Base-by-base conservation (phyloP, 495 filamentous ascomycete species). In the Podospora pseudoanserina region DNA sequence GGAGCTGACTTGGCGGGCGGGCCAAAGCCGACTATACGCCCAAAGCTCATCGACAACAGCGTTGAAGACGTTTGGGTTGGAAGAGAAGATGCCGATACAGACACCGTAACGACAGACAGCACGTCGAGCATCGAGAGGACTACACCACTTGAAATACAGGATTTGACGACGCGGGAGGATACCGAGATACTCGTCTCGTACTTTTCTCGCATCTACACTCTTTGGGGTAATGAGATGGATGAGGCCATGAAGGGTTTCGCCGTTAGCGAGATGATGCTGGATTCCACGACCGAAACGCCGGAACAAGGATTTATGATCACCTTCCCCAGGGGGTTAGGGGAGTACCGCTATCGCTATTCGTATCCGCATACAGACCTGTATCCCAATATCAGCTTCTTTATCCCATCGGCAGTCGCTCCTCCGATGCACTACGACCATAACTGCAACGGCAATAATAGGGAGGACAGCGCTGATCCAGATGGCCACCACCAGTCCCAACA, bases 191-290 rank as follows among this genome's bases (percentile, higher is more conserved):
- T 67, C 28, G 67, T 75, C 67, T 70, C 73, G 9, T 70, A 74
- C 61, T 75, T 75, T 18, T 66, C 70, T 0, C 67, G 70, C 15
- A 64, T 74, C 20, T 75, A 75, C 67, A 68, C 72, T 1, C 32
- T 70, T 18, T 70, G 68, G 7, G 73, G 73, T 4, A 70, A 65
- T 63, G 72, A 75, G 64, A 70, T 75, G 39, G 73, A 75, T 49
- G n/a, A 57, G 11, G 69, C 72, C 44, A 61, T 74, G 67, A 75
- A 74, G 32, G 69, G 72, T 0, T 74, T 74, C 27, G 67, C 65
- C 9, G 23, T 70, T 20, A 30, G n/a, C 6, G 60, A 32, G 19
- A 20, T 58, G n/a, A 58, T 9, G n/a, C 19, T 20, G 19, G 20
- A 58, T 32, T 32, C 30, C 26, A 67, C 60, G n/a, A 44, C 60